Evolutionary conservation across 345 rosid species (phyloP), one percentile per base, ranked within the genome.

Genomic region (Toxicodendron radicans): DNA sequence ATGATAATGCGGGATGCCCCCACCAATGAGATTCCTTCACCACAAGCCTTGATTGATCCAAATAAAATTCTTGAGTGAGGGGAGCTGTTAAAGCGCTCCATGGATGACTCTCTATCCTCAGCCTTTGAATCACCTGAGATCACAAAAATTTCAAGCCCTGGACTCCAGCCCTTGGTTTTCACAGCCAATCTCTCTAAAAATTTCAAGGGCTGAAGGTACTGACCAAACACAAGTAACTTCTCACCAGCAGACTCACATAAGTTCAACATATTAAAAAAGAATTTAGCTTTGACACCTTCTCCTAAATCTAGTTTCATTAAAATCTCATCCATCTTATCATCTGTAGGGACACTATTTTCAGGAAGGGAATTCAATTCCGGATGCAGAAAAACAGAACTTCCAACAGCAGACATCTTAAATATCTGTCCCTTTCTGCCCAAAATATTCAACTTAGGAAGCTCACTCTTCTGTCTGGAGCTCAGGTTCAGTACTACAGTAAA

Each of bases 41-140:
- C 99, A 53, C 99, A 95, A 0, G 98, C 97, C 82, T 79, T 91
- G 17, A 95, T 95, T 2, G 98, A 95, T 38, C 99, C 99, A 27
- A 93, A 93, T 46, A 95, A 87, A 7, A 93, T 93, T 82, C 73
- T 95, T 0, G 99, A 89, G 7, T 93, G 93, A 0, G 79, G 46
- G 5, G 97, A 88, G 57, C 81, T 91, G 83, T 93, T 93, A 79
- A 93, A 93, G 14, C 71, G 79, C 20, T 95, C 96, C 97, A 89
- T 93, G 16, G 97, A 80, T 73, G 59, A n/a, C 80, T 95, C 98
- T 32, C 97, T 79, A 0, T 90, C 79, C 2, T 91, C 98, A 52
- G 88, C 72, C 73, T 78, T 90, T 4, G 96, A 85, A 5, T 93
- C 97, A 1, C 98, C 96, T 0, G 96, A 83, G 77, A 91, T 91